A percentile compares a stretch with the other conserved stretches of the same genome.
Conservation (phyloP, 208 protist species). For the Leishmania lainsoni region DNA sequence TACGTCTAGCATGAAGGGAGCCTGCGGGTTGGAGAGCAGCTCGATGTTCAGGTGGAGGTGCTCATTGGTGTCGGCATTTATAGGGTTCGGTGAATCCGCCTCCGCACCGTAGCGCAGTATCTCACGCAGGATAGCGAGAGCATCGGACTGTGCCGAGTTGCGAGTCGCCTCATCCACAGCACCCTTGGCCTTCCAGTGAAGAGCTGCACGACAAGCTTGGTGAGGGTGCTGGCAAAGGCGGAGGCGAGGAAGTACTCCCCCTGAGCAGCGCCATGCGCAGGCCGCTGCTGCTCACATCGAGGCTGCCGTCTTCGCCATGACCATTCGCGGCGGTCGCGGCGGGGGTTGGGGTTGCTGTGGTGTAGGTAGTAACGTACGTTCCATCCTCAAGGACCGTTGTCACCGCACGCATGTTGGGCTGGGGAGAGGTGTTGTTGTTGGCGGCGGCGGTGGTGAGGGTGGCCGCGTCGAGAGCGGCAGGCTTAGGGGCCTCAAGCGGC, state of each 20-base stretch:
- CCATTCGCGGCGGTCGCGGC: slow-evolving; percentile 1
- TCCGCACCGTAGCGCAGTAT: slow-evolving; percentile 81
- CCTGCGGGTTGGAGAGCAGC: slow-evolving; percentile 48
- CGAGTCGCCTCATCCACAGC: slow-evolving; percentile 31
- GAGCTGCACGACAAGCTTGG: slow-evolving; percentile 94
- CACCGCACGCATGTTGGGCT: slow-evolving; percentile 49
- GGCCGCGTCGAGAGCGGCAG: slow-evolving; percentile 6
- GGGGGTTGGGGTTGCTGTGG: slow-evolving; percentile 31
- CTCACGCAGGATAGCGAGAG: slow-evolving; percentile 65
- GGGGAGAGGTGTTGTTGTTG: background rate
- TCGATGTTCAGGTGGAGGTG: slow-evolving; percentile 86
- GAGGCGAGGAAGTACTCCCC: slow-evolving; percentile 95
- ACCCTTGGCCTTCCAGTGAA: slow-evolving; percentile 23
- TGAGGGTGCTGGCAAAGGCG: slow-evolving; percentile 86
- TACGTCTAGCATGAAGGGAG: slow-evolving; percentile 59
- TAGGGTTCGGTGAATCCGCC: slow-evolving; percentile 25
- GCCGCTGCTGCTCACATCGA: slow-evolving; percentile 29
- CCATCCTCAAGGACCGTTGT: slow-evolving; percentile 90
- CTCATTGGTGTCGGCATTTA: slow-evolving; percentile 91
- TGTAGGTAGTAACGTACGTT: slow-evolving; percentile 94
- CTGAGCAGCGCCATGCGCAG: slow-evolving; percentile 61
- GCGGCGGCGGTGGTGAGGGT: slow-evolving; percentile 18
- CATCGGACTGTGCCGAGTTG: slow-evolving; percentile 58
- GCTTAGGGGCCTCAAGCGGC: slow-evolving; percentile 47
- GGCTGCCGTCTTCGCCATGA: slow-evolving; percentile 1